Conservation (phyloP, 371 early-diverging fungal genomes). For the Mucor circinelloides region DNA sequence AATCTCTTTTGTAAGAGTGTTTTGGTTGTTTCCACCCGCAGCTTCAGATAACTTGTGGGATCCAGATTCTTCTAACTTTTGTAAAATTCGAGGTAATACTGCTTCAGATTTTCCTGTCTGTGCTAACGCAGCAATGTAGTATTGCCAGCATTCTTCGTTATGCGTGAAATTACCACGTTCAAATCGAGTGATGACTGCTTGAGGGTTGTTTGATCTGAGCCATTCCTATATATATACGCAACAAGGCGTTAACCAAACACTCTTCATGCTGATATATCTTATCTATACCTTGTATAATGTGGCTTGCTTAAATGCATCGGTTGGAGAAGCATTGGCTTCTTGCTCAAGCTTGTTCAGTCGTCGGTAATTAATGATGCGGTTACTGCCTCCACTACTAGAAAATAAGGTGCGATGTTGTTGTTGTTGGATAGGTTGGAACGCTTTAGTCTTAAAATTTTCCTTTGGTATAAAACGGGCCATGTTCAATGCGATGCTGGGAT, state of each 20-base stretch:
- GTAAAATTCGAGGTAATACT: conserved; percentile 65
- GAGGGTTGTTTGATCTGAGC: conserved; percentile 61
- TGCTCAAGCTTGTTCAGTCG: conserved; percentile 53
- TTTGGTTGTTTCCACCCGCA: neutral
- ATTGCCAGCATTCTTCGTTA: conserved; percentile 69
- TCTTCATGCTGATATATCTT: too few species aligned
- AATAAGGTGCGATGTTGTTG: conserved; percentile 21
- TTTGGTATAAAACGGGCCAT: conserved; percentile 12
- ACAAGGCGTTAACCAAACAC: neutral
- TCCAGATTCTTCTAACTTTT: conserved; percentile 56
- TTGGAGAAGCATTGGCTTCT: conserved; percentile 68
- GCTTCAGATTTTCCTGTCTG: conserved; percentile 65
- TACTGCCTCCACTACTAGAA: conserved; percentile 9
- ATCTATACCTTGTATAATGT: conserved; percentile 67
- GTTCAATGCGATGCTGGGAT: conserved; percentile 12
- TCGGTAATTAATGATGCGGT: conserved; percentile 21
- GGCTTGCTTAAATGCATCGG: conserved; percentile 68
- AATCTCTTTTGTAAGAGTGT: conserved; percentile 26
- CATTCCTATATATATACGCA: conserved; percentile 57
- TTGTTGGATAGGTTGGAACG: neutral
- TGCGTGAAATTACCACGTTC: conserved; percentile 68
- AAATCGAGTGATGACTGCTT: conserved; percentile 68
- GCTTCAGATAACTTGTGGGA: conserved; percentile 17
- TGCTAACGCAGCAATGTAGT: conserved; percentile 73
- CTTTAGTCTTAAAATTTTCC: neutral